A percentile compares a stretch with the other conserved stretches of the same genome.
phyloP scores from a whole-genome alignment of 768 basidiomycete species.

The Holtermannia corniformis region DNA sequence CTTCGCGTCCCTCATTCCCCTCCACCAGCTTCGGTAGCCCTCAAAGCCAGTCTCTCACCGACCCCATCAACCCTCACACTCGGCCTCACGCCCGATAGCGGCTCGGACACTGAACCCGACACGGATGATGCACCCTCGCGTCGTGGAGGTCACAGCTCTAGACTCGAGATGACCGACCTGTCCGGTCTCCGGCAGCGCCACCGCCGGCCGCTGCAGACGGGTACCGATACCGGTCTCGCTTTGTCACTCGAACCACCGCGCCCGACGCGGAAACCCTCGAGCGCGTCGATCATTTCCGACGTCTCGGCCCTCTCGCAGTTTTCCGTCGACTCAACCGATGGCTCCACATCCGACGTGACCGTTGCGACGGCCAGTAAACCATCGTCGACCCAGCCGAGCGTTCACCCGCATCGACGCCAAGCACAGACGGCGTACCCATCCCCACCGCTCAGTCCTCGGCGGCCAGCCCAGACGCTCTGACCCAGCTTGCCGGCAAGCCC shows the following conservation, averaged over 20 bases:
- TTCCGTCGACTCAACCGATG: background rate
- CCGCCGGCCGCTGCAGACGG: too few species aligned
- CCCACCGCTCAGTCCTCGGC: background rate
- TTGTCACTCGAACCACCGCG: too few species aligned
- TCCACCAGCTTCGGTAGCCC: background rate
- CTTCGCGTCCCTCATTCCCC: conserved; percentile 24
- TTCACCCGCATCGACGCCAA: background rate
- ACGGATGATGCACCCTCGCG: too few species aligned
- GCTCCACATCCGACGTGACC: background rate
- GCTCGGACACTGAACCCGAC: background rate
- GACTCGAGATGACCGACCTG: too few species aligned
- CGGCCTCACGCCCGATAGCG: background rate
- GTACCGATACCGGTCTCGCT: too few species aligned
- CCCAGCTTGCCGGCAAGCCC: background rate
- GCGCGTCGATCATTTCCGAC: background rate
- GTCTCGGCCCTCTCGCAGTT: background rate
- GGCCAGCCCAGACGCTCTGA: background rate
- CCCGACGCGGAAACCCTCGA: too few species aligned
- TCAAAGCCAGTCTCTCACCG: conserved; percentile 5
- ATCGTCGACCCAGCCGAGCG: too few species aligned
- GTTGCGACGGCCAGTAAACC: too few species aligned
- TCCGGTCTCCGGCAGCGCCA: too few species aligned
- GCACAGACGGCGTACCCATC: background rate
- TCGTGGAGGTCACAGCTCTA: too few species aligned
- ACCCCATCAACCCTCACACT: background rate